Base-by-base conservation (phyloP, 139 green algal genomes). In the Zygnema circumcarinatum region DNA sequence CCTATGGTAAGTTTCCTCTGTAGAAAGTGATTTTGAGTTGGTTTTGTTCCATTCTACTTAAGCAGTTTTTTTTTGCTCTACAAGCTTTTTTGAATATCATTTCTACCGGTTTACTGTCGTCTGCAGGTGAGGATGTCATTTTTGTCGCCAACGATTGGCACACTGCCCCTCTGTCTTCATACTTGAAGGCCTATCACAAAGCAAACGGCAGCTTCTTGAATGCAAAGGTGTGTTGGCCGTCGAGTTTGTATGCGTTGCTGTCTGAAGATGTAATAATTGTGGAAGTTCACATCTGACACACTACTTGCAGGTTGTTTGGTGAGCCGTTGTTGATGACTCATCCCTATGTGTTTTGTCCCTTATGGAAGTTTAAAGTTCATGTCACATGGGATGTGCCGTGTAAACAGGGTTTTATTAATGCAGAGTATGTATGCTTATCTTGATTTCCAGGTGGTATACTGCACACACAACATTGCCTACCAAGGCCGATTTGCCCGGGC, bases 381-480 rank as follows among this genome's bases (percentile, higher is more conserved):
- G n/a, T n/a, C n/a, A n/a, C n/a, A n/a, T n/a, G n/a, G n/a, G n/a
- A n/a, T n/a, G n/a, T n/a, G n/a, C n/a, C n/a, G n/a, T n/a, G n/a
- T n/a, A n/a, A n/a, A n/a, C n/a, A n/a, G n/a, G n/a, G n/a, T n/a
- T n/a, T n/a, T n/a, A n/a, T n/a, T n/a, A n/a, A n/a, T n/a, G n/a
- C n/a, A n/a, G n/a, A n/a, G n/a, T 16, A 62, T 62, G 47, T 7
- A 62, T 62, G 47, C 16, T 38, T 78, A 52, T 41, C 69, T 52
- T 78, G 7, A n/a, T 7, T 78, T 29, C 20, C 74, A 90, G 78
- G 87, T 91, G 94, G 94, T 94, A 2, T 94, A 97, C 89, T 96
- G 93, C 93, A 93, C 98, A 42, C 97, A 99, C 94, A 99, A 99
- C 94, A 98, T 99, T 84, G 95, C 96, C 67, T 98, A 98, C 93